phyloP scores from a whole-genome alignment of 345 rosid genomes.

The Brassica incana region DNA sequence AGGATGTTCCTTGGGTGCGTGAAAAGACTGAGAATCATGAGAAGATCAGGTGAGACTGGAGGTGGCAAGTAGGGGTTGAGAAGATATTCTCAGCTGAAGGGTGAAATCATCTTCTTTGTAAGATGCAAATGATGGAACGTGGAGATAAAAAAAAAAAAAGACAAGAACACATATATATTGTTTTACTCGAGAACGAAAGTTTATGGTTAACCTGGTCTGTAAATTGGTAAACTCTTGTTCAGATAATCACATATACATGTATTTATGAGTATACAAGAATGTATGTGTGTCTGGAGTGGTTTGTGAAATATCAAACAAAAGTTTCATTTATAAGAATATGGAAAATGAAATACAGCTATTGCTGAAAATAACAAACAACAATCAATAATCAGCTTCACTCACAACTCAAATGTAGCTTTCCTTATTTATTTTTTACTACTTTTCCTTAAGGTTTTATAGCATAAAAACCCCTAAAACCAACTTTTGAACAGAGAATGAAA shows the following conservation, averaged over 20 bases:
- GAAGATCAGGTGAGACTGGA: slow-evolving; percentile 59
- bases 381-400: slow-evolving; percentile 26
- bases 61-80: slow-evolving; percentile 43
- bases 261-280: neutral
- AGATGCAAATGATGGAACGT: slow-evolving; percentile 21
- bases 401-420: slow-evolving; percentile 17
- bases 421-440: slow-evolving; percentile 7
- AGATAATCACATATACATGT: neutral
- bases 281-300: neutral
- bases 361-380: neutral
- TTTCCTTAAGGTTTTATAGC: slow-evolving; percentile 21
- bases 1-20: slow-evolving; percentile 84
- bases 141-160: neutral
- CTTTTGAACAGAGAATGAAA: too few relatives aligned
- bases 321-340: neutral
- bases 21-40: slow-evolving; percentile 86
- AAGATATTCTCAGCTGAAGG: neutral
- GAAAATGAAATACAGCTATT: slow-evolving; percentile 19
- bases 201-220: slow-evolving; percentile 13
- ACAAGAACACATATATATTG: slow-evolving; percentile 15
- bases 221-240: neutral
- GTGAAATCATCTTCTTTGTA: neutral
- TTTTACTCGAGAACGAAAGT: neutral
- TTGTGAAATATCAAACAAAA: slow-evolving; percentile 28
- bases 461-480: neutral